Percentiles rank a stretch among this genome's conserved stretches.
Conservation (phyloP, 139 green algal genomes). For the Tetradesmus lagerheimii region DNA sequence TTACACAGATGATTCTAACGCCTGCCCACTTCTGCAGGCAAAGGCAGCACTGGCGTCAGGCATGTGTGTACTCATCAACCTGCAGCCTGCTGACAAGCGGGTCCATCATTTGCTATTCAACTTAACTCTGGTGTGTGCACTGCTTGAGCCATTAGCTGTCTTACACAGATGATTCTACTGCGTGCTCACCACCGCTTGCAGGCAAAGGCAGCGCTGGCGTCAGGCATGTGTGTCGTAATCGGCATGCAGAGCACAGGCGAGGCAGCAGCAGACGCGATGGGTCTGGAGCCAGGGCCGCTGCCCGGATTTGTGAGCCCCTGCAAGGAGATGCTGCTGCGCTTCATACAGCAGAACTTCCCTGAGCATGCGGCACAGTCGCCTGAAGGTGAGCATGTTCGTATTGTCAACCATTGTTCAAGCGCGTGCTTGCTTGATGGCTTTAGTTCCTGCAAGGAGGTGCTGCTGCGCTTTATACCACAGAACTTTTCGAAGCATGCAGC, state of each 20-base stretch:
- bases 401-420: no score
- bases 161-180: neutral
- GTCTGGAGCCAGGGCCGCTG: constrained; percentile 66
- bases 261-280: constrained; percentile 60
- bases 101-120: no score
- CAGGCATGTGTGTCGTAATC: constrained; percentile 81
- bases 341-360: constrained; percentile 81
- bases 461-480: no score
- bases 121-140: no score
- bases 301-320: constrained; percentile 81
- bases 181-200: neutral
- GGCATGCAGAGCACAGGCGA: constrained; percentile 80
- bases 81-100: constrained; percentile 76
- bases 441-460: neutral
- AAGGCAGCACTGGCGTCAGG: constrained; percentile 66
- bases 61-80: constrained; percentile 81
- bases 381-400: constrained; percentile 39
- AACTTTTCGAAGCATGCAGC: constrained; percentile 23
- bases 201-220: constrained; percentile 68
- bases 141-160: no score
- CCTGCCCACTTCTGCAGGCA: constrained; percentile 27
- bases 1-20: neutral
- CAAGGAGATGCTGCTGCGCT: constrained; percentile 82
- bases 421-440: neutral
- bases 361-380: constrained; percentile 32